A percentile compares a stretch with the other conserved stretches of the same genome.
phyloP scores from a whole-genome alignment of 306 rosid genomes.

The Quillaja saponaria region DNA sequence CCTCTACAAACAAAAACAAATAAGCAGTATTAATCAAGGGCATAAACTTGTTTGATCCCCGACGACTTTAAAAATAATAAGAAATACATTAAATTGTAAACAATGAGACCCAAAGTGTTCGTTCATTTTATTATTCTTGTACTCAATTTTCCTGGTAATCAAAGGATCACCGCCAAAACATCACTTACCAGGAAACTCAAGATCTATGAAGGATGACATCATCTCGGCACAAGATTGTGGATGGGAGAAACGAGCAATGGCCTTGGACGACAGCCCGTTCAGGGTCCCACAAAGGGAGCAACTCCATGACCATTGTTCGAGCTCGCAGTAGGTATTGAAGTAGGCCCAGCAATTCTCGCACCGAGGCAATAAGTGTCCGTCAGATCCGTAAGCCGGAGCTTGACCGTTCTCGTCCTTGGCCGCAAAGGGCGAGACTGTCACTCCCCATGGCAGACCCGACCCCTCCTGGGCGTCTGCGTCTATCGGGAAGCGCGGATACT shows the following conservation, averaged over 20 bases:
- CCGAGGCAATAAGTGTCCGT: slow-evolving; percentile 65
- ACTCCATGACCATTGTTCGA: slow-evolving; percentile 91
- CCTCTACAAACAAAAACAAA: slow-evolving; percentile 43
- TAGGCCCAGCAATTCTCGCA: slow-evolving; percentile 94
- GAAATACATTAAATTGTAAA: background rate
- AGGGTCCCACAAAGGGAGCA: slow-evolving; percentile 86
- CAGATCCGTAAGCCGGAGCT: slow-evolving; percentile 71
- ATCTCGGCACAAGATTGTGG: slow-evolving; percentile 80
- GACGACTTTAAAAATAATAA: background rate
- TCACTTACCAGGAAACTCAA: slow-evolving; percentile 67
- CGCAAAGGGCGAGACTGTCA: slow-evolving; percentile 78
- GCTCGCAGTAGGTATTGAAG: slow-evolving; percentile 82
- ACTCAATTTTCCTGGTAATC: slow-evolving; percentile 21
- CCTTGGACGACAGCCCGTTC: slow-evolving; percentile 76
- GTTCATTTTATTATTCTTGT: background rate
- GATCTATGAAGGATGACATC: slow-evolving; percentile 94
- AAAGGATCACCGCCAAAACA: background rate
- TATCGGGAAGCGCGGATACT: slow-evolving; percentile 74
- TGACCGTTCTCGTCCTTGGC: slow-evolving; percentile 63
- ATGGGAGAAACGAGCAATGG: slow-evolving; percentile 73
- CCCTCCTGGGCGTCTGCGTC: slow-evolving; percentile 82
- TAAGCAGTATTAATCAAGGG: background rate
- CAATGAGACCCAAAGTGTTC: background rate
- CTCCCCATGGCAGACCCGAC: slow-evolving; percentile 92
- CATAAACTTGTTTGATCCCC: background rate